phyloP scores from a whole-genome alignment of 1,284 basidiomycete species.

The Anthracocystis walkeri region DNA sequence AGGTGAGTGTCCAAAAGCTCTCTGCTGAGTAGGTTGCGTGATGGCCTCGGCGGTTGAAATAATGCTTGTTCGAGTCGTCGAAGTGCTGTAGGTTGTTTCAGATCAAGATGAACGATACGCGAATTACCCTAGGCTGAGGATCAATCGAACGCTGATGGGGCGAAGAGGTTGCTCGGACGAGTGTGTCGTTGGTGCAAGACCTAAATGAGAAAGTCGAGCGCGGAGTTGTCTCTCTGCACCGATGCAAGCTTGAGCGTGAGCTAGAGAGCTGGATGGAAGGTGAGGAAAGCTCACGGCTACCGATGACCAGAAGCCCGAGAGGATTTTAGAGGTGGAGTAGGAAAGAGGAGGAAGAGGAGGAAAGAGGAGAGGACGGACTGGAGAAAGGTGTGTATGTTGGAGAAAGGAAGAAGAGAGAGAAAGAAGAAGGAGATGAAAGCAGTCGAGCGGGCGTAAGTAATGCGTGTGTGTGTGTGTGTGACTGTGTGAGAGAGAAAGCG shows the following conservation, averaged over 20 bases:
- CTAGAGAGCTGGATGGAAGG: background rate
- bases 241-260: slow-evolving; percentile 7
- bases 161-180: background rate
- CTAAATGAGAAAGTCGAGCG: background rate
- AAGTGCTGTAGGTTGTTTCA: background rate
- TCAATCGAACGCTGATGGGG: background rate
- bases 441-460: background rate
- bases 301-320: background rate
- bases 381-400: background rate
- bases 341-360: slow-evolving; percentile 12
- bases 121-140: background rate
- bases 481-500: background rate
- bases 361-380: slow-evolving; percentile 13
- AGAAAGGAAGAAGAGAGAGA: slow-evolving; percentile 5
- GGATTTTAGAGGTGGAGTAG: slow-evolving; percentile 12
- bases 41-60: background rate
- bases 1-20: background rate
- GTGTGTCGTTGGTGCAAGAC: background rate
- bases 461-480: background rate
- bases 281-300: background rate
- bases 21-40: background rate
- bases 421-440: slow-evolving; percentile 6
- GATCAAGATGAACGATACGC: background rate
- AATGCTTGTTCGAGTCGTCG: background rate
- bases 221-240: background rate